Base-by-base conservation (phyloP, 2,329 filamentous ascomycete genomes). In the Amauroascus niger region DNA sequence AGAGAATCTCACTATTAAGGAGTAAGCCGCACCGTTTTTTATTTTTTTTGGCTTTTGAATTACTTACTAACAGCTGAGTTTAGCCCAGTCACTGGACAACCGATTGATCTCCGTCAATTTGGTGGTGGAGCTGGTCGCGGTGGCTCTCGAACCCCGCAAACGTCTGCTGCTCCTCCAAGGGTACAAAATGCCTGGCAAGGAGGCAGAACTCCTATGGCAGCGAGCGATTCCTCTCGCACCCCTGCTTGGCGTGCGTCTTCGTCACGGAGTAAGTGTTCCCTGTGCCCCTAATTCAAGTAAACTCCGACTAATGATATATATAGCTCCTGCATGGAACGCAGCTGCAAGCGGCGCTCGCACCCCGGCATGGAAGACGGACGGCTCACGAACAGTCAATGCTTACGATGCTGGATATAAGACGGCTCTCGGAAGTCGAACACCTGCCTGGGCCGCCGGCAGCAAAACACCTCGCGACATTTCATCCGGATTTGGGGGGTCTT, bases 1-100 rank as follows among this genome's bases (percentile, higher is more conserved):
- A 66, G 83, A 86, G 9, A 81, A 85, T 54, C 74, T 98, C n/a
- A 81, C 80, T 22, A 86, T 94, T 71, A 90, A 91, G 69, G 91
- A 98, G 74, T 87, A 80, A n/a, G n/a, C n/a, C n/a, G n/a, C n/a
- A n/a, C n/a, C 57, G 73, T 8, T 24, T 41, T 41, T 24, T 1
- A n/a, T 41, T 4, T 22, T 9, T 22, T 7, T 41, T 24, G 9
- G 70, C 37, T 16, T n/a, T 39, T 22, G 13, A 48, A 28, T 16
- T 52, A 8, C 30, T 57, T 56, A 33, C 61, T 62, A 53, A 65
- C 58, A 43, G 49, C 32, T 40, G n/a, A 30, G 35, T 41, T 4
- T 54, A 71, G 70, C 58, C 75, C 79, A 58, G 71, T 85, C 53
- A 91, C 86, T 3, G 90, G 89, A 44, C 80, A 83, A 53, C 79